Conservation (phyloP, 495 filamentous ascomycete species). For the Lepraria neglecta region DNA sequence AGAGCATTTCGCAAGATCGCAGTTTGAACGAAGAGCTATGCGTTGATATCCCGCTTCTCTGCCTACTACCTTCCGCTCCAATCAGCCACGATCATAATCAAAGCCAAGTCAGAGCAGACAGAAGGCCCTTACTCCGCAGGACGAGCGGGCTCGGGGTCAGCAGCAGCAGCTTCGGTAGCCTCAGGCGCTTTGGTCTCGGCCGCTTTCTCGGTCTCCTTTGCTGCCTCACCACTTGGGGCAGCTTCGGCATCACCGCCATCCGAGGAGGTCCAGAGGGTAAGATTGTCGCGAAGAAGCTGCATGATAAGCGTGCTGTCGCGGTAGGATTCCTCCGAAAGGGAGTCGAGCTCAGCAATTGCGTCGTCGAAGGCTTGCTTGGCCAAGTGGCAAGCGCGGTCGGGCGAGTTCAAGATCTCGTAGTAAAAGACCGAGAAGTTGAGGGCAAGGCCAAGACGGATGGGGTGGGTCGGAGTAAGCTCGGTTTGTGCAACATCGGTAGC, state of each 20-base stretch:
- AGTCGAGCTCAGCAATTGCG: conserved; percentile 98
- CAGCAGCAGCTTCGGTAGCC: conserved; percentile 39
- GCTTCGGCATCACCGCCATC: conserved; percentile 79
- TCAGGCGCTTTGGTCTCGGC: conserved; percentile 50
- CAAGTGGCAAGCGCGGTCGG: conserved; percentile 96
- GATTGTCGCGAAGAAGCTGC: conserved; percentile 98
- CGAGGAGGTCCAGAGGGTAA: conserved; percentile 98
- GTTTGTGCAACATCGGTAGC: conserved; percentile 98
- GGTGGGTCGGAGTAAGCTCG: conserved; percentile 95
- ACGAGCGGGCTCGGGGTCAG: conserved; percentile 34
- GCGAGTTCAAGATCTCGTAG: conserved; percentile 99
- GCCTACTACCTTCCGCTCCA: conserved; percentile 14
- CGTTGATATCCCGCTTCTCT: conserved; percentile 9
- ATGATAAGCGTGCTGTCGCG: conserved; percentile 99
- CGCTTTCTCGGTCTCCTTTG: conserved; percentile 60
- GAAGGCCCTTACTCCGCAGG: conserved; percentile 26
- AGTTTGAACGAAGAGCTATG: conserved; percentile 1
- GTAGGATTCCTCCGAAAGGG: conserved; percentile 97
- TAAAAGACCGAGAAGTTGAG: conserved; percentile 99
- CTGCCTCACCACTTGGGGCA: conserved; percentile 39
- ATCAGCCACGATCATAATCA: conserved; percentile 11
- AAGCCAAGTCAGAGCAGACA: conserved; percentile 13
- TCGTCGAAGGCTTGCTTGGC: conserved; percentile 99
- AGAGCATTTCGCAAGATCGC: conserved; percentile 9
- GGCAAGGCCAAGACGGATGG: conserved; percentile 95